Percentiles rank a stretch among this genome's conserved stretches.
These are phyloP conservation scores for Leptomonas seymouri DNA, from an alignment of 208 protist genomes.

Conservation along the genomic window DNA sequence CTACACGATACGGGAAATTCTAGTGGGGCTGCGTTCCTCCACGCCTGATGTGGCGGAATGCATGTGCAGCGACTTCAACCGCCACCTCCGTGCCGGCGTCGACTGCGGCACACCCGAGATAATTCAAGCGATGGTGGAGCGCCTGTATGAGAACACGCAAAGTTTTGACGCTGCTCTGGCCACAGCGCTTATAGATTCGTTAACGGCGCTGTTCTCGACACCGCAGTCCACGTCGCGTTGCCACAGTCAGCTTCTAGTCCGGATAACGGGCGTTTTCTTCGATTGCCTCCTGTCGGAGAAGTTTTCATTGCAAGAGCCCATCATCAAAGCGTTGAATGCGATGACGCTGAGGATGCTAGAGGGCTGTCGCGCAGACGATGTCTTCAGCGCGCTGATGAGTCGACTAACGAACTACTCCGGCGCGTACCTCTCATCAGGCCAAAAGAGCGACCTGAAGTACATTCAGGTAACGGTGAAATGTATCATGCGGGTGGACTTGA, in stretches of 20 bases:
- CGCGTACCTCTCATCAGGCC: constrained; percentile 63
- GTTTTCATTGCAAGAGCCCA: constrained; percentile 68
- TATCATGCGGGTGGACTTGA: constrained; percentile 71
- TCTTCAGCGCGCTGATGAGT: constrained; percentile 81
- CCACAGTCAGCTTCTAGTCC: constrained; percentile 74
- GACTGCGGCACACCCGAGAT: constrained; percentile 77
- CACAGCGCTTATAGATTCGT: constrained; percentile 60
- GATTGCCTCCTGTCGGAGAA: constrained; percentile 84
- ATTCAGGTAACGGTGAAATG: constrained; percentile 92
- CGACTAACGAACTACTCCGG: constrained; percentile 85
- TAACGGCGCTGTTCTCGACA: constrained; percentile 65
- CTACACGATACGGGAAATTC: constrained; percentile 83
- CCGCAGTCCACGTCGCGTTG: constrained; percentile 53
- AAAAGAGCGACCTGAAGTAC: constrained; percentile 85
- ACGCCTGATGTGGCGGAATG: constrained; percentile 47
- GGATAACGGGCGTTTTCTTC: constrained; percentile 78
- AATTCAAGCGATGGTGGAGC: constrained; percentile 82
- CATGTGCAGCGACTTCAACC: constrained; percentile 75
- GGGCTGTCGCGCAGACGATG: constrained; percentile 66
- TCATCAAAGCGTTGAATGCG: constrained; percentile 85
- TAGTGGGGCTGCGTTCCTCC: constrained; percentile 71
- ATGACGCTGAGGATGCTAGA: constrained; percentile 81
- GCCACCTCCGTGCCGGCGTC: constrained; percentile 61
- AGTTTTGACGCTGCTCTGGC: constrained; percentile 60
- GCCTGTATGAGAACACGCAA: constrained; percentile 73